phyloP scores from a whole-genome alignment of 805 yeast species.

The Zygotorulaspora florentina region DNA sequence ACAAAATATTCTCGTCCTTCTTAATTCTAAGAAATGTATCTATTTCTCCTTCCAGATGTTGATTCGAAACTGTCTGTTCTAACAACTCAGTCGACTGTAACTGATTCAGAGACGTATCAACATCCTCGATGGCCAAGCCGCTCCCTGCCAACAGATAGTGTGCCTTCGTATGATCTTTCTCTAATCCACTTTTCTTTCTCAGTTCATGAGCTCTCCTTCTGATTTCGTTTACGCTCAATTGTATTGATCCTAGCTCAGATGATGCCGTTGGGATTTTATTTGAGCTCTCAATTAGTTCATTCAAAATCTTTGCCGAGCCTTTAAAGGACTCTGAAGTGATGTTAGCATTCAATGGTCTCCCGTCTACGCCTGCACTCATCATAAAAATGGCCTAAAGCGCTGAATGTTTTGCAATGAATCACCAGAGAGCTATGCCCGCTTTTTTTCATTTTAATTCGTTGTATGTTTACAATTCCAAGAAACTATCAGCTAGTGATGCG shows the following conservation, averaged over 20 bases:
- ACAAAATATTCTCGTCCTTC: constrained; percentile 76
- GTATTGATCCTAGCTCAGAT: constrained; percentile 73
- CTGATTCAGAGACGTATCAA: constrained; percentile 52
- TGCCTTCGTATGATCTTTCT: constrained; percentile 55
- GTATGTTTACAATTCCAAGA: neutral
- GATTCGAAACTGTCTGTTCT: constrained; percentile 21
- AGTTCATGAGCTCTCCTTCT: constrained; percentile 59
- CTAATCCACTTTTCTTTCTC: constrained; percentile 43
- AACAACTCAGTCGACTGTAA: constrained; percentile 41
- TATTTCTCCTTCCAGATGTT: constrained; percentile 39
- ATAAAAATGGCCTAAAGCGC: neutral
- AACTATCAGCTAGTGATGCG: neutral
- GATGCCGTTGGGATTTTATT: constrained; percentile 62
- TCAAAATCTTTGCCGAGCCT: constrained; percentile 37
- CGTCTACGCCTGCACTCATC: constrained; percentile 8
- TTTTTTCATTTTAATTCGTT: neutral
- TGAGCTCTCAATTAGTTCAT: constrained; percentile 74
- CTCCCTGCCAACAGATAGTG: constrained; percentile 88
- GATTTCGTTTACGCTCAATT: constrained; percentile 75
- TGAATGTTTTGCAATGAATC: neutral
- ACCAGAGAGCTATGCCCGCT: neutral
- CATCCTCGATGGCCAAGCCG: constrained; percentile 82
- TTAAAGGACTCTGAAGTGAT: constrained; percentile 4
- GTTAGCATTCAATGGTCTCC: constrained; percentile 4
- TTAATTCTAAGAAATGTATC: constrained; percentile 62